phyloP scores from a whole-genome alignment of 2,329 filamentous ascomycete genomes.

The Apiospora kogelbergensis region DNA sequence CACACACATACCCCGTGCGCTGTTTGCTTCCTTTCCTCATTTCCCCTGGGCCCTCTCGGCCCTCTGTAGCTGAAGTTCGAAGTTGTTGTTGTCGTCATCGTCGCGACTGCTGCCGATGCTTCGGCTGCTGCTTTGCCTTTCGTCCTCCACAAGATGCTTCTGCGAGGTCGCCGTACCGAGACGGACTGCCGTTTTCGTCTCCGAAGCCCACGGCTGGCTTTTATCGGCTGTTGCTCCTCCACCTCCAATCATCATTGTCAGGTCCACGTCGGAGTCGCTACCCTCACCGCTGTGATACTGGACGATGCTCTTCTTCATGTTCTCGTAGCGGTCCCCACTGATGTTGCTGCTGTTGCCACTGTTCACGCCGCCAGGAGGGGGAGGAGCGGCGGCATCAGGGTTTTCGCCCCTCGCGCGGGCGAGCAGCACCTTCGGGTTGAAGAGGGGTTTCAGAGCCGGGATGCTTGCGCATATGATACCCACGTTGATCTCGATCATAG shows the following conservation, averaged over 20 bases:
- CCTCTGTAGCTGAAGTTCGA: too few relatives aligned
- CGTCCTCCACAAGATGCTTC: neutral
- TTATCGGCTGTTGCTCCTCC: neutral
- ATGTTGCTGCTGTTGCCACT: neutral
- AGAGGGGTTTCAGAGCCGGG: conserved; percentile 49
- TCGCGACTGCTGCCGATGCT: neutral
- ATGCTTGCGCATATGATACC: conserved; percentile 50
- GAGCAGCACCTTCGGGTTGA: conserved; percentile 33
- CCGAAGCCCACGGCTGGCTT: neutral
- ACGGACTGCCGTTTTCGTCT: neutral
- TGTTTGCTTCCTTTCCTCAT: too few relatives aligned
- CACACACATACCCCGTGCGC: too few relatives aligned
- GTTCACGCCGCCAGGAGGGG: neutral
- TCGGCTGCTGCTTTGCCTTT: too few relatives aligned
- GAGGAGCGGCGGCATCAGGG: neutral
- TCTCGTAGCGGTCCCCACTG: neutral
- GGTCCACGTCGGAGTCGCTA: neutral
- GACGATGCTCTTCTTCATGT: neutral
- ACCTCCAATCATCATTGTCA: neutral
- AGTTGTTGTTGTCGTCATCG: neutral
- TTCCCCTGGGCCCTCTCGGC: too few relatives aligned
- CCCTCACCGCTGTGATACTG: neutral
- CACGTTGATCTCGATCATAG: conserved; percentile 47
- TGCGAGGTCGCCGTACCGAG: neutral
- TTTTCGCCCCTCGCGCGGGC: neutral